Evolutionary conservation across 176 grass and related monocot species (phyloP), one percentile per base, ranked within the genome.

Genomic region (Chloris gayana): DNA sequence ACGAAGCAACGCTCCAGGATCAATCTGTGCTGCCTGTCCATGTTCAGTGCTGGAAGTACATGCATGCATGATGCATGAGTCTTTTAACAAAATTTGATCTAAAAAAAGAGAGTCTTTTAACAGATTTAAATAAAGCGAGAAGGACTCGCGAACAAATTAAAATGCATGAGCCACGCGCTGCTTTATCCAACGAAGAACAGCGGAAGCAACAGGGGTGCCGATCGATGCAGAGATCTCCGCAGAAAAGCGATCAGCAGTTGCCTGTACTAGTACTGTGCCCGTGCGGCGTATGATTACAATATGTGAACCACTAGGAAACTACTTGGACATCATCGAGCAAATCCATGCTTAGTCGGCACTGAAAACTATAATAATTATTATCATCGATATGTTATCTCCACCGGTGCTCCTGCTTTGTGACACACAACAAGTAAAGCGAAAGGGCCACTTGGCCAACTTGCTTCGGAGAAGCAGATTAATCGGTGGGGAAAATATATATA

Each of bases 231-330:
- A 87, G 24, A 70, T 61, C 64, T 61, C 64, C 21, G 53, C 53
- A 32, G 44, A 6, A 76, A 76, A 68, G 73, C 26, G 35, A 76
- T 42, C 49, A 58, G 39, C 72, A 81, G 47, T 42, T 57, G 32
- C 9, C 25, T 42, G 61, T 74, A n/a, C n/a, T n/a, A 37, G 33
- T 14, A 31, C 14, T 75, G 15, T 70, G 14, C 19, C 14, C 25
- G 46, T 56, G n/a, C n/a, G n/a, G 26, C 63, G 18, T 32, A 35
- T 26, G 80, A 78, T 78, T 47, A 65, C 17, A 78, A 78, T 37
- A 66, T 14, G 18, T 13, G 22, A 73, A 59, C 80, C 61, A 66
- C 72, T 62, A 45, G 39, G 1, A 10, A 56, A 67, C 33, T 39
- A 29, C 39, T 54, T 13, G 21, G 44, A 44, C 7, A 39, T n/a